These are phyloP conservation scores for Aspergillus tamarii DNA, from an alignment of 2,329 filamentous ascomycete species.

Conservation along the genomic window DNA sequence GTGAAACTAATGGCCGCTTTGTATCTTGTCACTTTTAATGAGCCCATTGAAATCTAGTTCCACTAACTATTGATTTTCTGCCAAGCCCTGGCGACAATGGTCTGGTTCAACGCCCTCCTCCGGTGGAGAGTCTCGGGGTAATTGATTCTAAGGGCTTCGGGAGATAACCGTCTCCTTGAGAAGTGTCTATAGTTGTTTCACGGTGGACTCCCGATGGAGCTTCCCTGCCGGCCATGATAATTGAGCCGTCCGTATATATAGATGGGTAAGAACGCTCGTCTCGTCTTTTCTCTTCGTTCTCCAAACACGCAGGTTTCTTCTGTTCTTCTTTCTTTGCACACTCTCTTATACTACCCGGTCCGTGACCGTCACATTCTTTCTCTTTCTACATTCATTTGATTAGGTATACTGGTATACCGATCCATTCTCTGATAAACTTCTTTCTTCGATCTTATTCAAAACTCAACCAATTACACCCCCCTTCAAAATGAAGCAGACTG, in stretches of 20 bases:
- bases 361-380: slow-evolving; percentile 27
- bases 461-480: neutral
- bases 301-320: slow-evolving; percentile 23
- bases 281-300: slow-evolving; percentile 12
- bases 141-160: slow-evolving; percentile 4
- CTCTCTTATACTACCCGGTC: slow-evolving; percentile 24
- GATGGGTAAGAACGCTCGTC: slow-evolving; percentile 1
- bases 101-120: slow-evolving; percentile 5
- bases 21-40: slow-evolving; percentile 2
- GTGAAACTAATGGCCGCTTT: slow-evolving; percentile 26
- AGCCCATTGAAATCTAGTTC: neutral
- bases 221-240: neutral
- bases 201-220: slow-evolving; percentile 9
- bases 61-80: slow-evolving; percentile 3
- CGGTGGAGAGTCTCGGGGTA: slow-evolving; percentile 16
- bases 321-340: slow-evolving; percentile 20
- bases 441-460: slow-evolving; percentile 17
- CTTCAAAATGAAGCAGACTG: slow-evolving; percentile 48
- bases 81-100: neutral
- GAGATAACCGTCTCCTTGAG: slow-evolving; percentile 3
- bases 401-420: slow-evolving; percentile 31
- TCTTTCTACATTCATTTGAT: slow-evolving; percentile 14
- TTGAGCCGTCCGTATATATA: slow-evolving; percentile 22
- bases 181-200: slow-evolving; percentile 18
- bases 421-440: slow-evolving; percentile 18